A percentile compares a stretch with the other conserved stretches of the same genome.
These are phyloP conservation scores for Aquanectria penicillioides DNA, from an alignment of 2,329 filamentous ascomycete species.

Conservation along the genomic window DNA sequence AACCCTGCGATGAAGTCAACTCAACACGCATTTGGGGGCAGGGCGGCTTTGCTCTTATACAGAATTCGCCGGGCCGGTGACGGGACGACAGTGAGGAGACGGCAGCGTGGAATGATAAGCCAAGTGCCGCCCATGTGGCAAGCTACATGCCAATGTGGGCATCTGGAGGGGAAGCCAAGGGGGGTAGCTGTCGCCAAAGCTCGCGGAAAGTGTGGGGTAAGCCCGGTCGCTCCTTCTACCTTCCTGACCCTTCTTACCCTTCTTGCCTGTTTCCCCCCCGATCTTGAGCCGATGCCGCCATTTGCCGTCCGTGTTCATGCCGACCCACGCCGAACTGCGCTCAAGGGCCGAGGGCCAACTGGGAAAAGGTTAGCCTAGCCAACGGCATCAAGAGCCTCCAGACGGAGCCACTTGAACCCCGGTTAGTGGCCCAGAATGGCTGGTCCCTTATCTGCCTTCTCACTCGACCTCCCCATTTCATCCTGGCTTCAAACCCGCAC, in stretches of 20 bases:
- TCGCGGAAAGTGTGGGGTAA: conserved; percentile 28
- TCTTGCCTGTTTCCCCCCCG: neutral
- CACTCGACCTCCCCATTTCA: conserved; percentile 21
- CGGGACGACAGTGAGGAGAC: conserved; percentile 9
- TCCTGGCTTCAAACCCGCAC: conserved; percentile 7
- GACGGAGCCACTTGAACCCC: neutral
- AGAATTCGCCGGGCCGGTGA: conserved; percentile 19
- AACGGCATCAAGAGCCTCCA: neutral
- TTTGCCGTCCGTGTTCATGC: conserved; percentile 40
- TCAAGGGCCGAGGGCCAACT: conserved; percentile 13
- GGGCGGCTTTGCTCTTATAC: conserved; percentile 17
- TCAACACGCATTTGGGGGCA: neutral
- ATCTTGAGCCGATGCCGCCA: conserved; percentile 34
- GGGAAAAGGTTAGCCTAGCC: conserved; percentile 20
- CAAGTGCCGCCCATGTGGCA: conserved; percentile 5
- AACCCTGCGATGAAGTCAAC: no score
- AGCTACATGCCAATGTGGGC: neutral
- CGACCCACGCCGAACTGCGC: conserved; percentile 28
- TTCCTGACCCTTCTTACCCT: conserved; percentile 7
- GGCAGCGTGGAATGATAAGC: conserved; percentile 4
- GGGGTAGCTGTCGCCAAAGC: neutral
- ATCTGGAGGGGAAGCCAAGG: neutral
- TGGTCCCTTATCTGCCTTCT: conserved; percentile 15
- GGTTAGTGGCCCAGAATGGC: neutral
- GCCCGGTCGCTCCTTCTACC: conserved; percentile 15